phyloP scores from a whole-genome alignment of 2,329 filamentous ascomycete genomes.

The Alternaria sp. region DNA sequence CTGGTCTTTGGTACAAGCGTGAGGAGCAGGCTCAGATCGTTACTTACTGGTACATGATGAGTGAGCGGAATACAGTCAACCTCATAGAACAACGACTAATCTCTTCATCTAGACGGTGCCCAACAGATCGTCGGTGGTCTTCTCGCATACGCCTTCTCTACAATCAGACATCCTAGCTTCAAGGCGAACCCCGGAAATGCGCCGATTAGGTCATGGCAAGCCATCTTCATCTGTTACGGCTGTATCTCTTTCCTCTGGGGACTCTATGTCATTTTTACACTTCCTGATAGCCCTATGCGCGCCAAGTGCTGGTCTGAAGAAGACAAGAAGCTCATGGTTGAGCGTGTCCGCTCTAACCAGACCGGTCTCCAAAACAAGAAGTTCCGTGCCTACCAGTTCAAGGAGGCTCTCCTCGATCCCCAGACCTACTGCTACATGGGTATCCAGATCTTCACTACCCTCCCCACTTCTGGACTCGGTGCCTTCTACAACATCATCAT shows the following conservation, averaged over 20 bases:
- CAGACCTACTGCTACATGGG: constrained; percentile 65
- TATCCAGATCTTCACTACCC: constrained; percentile 74
- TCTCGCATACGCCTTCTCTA: constrained; percentile 62
- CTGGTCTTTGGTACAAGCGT: constrained; percentile 74
- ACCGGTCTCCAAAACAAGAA: constrained; percentile 58
- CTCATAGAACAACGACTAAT: not conserved
- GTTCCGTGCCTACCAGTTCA: constrained; percentile 63
- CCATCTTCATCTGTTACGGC: constrained; percentile 73
- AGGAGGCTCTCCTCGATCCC: constrained; percentile 68
- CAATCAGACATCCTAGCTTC: constrained; percentile 30
- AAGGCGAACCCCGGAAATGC: constrained; percentile 44
- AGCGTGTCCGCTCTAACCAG: constrained; percentile 57
- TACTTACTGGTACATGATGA: constrained; percentile 80
- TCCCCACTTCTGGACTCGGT: constrained; percentile 76
- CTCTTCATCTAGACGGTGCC: constrained; percentile 58
- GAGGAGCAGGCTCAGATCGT: constrained; percentile 72
- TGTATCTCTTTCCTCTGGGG: constrained; percentile 69
- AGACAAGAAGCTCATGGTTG: constrained; percentile 66
- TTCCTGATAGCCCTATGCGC: constrained; percentile 71
- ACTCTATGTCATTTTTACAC: constrained; percentile 59
- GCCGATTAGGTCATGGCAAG: constrained; percentile 71
- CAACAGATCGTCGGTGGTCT: constrained; percentile 78
- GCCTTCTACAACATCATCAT: constrained; percentile 80
- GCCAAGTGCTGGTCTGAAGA: constrained; percentile 73
- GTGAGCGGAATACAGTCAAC: constrained; percentile 7